These are phyloP conservation scores for Pythium coloratum DNA, from an alignment of 352 stramenopile genomes.

Conservation along the genomic window DNA sequence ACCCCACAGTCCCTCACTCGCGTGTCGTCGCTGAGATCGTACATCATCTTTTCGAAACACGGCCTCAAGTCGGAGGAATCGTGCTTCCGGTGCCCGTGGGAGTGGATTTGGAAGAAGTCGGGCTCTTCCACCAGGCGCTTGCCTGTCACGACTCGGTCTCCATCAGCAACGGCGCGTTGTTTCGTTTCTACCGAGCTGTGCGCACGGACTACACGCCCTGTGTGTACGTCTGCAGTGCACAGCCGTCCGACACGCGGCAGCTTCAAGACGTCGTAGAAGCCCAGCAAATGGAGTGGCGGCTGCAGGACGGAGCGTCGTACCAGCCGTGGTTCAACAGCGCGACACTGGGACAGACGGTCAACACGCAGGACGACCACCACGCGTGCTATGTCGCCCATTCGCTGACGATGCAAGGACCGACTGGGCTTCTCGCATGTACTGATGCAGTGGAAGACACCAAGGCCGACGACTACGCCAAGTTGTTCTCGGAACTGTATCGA, in stretches of 20 bases:
- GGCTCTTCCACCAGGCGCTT: conserved; percentile 63
- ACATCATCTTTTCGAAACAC: conserved; percentile 41
- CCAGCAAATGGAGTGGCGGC: conserved; percentile 33
- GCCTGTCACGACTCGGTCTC: conserved; percentile 53
- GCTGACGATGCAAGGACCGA: conserved; percentile 31
- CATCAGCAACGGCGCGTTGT: conserved; percentile 39
- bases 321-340: conserved; percentile 46
- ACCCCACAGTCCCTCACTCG: conserved; percentile 26
- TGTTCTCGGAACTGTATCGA: conserved; percentile 68
- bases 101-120: conserved; percentile 52
- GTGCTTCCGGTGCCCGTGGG: conserved; percentile 51
- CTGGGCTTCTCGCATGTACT: conserved; percentile 49
- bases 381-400: conserved; percentile 54
- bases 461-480: conserved; percentile 46
- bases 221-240: conserved; percentile 35
- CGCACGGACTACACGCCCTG: conserved; percentile 46
- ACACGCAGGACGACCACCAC: conserved; percentile 54
- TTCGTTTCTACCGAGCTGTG: conserved; percentile 63
- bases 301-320: conserved; percentile 37
- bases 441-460: conserved; percentile 46
- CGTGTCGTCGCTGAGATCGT: conserved; percentile 37
- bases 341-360: conserved; percentile 27
- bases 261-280: conserved; percentile 35
- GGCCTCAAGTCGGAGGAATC: conserved; percentile 45
- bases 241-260: conserved; percentile 28